Evolutionary conservation across 495 filamentous ascomycete species (phyloP).

Genomic region (Penicillium argentinense): DNA sequence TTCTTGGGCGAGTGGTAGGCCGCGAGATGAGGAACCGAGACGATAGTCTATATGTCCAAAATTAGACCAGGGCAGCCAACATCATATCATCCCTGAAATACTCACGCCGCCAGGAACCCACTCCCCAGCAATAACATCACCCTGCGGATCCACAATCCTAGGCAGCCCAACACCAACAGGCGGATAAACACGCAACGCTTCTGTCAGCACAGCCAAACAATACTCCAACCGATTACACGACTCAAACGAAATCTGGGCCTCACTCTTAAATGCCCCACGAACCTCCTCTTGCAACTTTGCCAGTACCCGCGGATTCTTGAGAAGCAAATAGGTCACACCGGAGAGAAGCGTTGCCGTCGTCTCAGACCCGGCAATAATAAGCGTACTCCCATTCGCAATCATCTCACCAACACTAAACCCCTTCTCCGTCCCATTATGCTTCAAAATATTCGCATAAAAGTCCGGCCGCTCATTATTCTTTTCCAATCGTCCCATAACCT

Average conservation of each 20-base stretch:
- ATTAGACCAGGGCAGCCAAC: background rate
- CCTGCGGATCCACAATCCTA: conserved; percentile 41
- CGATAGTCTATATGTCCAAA: conserved; percentile 37
- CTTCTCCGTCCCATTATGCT: conserved; percentile 21
- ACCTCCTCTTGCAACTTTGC: conserved; percentile 51
- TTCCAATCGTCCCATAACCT: conserved; percentile 15
- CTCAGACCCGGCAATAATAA: conserved; percentile 56
- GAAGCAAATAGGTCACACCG: conserved; percentile 51
- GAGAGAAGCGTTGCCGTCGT: conserved; percentile 61
- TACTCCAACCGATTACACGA: conserved; percentile 50
- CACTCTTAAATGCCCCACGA: conserved; percentile 41
- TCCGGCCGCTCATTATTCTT: conserved; percentile 7
- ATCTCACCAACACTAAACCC: conserved; percentile 43
- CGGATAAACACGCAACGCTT: conserved; percentile 58
- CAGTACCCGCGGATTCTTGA: conserved; percentile 44
- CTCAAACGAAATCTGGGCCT: conserved; percentile 52
- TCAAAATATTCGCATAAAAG: conserved; percentile 21
- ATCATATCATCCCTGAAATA: background rate
- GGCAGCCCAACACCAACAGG: conserved; percentile 49
- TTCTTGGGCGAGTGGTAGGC: conserved; percentile 39
- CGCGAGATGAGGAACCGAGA: conserved; percentile 47
- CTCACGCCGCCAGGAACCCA: conserved; percentile 38
- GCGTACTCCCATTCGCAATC: conserved; percentile 34
- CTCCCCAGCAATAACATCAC: conserved; percentile 46
- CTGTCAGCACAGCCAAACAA: conserved; percentile 55